phyloP scores from a whole-genome alignment of 2,329 filamentous ascomycete genomes.

The Aspergillus felis region DNA sequence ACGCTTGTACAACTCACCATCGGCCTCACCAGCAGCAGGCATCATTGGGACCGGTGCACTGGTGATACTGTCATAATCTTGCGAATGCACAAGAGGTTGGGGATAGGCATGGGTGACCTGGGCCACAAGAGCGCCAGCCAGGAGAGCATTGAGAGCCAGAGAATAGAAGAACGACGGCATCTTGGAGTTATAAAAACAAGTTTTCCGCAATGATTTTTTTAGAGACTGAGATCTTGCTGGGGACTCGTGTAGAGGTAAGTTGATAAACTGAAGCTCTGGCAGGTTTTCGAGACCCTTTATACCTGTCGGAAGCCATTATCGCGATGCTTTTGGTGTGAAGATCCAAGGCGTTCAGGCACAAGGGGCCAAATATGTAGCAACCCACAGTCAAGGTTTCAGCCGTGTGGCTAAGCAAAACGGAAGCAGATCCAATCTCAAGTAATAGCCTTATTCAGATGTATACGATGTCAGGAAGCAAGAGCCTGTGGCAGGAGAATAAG shows the following conservation, averaged over 20 bases:
- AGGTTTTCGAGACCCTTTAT: background rate
- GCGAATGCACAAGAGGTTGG: background rate
- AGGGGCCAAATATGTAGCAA: background rate
- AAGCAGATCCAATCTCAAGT: background rate
- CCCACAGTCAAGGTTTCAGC: background rate
- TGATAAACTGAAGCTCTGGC: background rate
- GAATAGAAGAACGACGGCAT: background rate
- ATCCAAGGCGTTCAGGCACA: background rate
- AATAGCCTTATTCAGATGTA: background rate
- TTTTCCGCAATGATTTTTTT: background rate
- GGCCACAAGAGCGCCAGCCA: background rate
- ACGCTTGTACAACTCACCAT: background rate
- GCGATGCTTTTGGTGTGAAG: background rate
- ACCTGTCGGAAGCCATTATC: background rate
- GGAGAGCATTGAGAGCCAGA: background rate
- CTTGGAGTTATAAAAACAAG: background rate
- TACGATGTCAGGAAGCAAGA: background rate
- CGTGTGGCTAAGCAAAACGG: background rate
- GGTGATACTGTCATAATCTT: background rate
- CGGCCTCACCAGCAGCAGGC: background rate
- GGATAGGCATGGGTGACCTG: background rate
- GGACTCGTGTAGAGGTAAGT: background rate
- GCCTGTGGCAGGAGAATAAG: background rate
- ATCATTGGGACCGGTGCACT: background rate
- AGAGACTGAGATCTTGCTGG: background rate